Percentiles rank a stretch among this genome's conserved stretches.
Conservation (phyloP, 139 green algal species). For the Zygnema cylindricum region DNA sequence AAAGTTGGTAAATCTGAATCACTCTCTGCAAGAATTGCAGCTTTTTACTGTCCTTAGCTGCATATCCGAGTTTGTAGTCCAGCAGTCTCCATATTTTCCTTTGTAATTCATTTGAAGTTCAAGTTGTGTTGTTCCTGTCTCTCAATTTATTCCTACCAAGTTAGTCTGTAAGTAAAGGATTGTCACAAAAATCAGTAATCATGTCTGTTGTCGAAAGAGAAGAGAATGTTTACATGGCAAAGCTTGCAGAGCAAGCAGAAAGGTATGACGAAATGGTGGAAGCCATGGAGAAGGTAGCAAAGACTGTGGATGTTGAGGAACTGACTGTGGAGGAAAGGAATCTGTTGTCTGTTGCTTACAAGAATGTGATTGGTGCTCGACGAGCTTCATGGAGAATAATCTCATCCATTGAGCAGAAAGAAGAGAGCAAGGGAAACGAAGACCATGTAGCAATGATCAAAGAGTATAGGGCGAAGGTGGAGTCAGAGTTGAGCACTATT, state of each 20-base stretch:
- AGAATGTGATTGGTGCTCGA: constrained; percentile 69
- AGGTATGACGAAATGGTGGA: constrained; percentile 85
- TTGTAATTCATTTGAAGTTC: no score
- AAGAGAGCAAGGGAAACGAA: constrained; percentile 61
- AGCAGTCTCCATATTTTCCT: no score
- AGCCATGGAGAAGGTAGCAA: constrained; percentile 63
- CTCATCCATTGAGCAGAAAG: constrained; percentile 70
- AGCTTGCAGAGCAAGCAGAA: constrained; percentile 97
- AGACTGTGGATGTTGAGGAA: constrained; percentile 54
- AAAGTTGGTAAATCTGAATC: no score
- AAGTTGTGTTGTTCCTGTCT: no score
- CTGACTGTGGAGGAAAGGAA: constrained; percentile 68
- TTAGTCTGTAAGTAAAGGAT: no score
- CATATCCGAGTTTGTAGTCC: no score
- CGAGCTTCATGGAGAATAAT: constrained; percentile 69
- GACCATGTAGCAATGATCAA: constrained; percentile 62
- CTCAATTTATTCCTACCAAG: no score
- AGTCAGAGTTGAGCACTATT: constrained; percentile 64
- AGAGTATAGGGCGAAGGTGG: constrained; percentile 64
- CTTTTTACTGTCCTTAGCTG: no score
- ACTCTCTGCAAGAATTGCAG: no score
- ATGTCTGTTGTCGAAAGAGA: constrained; percentile 41
- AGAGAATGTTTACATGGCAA: constrained; percentile 79
- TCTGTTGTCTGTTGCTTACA: constrained; percentile 70
- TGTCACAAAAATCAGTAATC: constrained; percentile 11